These are phyloP conservation scores for Boletus sensibilis DNA, from an alignment of 768 basidiomycete genomes.

Conservation along the genomic window DNA sequence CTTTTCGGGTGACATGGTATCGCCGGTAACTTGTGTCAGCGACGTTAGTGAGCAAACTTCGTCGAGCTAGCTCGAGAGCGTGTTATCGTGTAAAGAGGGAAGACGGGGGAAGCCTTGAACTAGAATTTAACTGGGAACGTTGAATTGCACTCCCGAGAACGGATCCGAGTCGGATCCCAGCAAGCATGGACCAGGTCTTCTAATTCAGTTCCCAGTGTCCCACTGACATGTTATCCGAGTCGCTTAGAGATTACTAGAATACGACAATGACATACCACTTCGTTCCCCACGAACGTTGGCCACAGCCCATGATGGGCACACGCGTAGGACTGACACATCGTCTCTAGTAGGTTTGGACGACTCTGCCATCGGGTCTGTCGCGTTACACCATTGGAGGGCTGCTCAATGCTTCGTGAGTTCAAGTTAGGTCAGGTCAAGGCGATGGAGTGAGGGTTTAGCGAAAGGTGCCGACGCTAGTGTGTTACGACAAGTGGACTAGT, in stretches of 20 bases:
- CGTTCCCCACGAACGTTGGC: neutral
- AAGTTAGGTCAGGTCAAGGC: no score
- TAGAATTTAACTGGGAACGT: no score
- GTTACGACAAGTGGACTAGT: no score
- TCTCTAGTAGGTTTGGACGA: constrained; percentile 1
- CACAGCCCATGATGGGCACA: constrained; percentile 7
- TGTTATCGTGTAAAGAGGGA: neutral
- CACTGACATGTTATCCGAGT: neutral
- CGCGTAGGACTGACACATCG: neutral
- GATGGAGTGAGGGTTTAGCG: no score
- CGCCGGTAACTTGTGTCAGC: neutral
- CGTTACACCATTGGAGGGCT: constrained; percentile 11
- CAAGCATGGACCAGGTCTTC: neutral
- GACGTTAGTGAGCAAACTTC: neutral
- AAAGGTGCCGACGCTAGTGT: no score
- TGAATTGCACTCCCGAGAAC: neutral
- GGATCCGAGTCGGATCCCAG: neutral
- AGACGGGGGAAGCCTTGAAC: neutral
- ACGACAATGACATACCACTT: neutral
- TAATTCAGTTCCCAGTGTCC: neutral
- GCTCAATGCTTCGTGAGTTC: no score
- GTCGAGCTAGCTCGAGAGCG: neutral
- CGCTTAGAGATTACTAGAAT: constrained; percentile 25
- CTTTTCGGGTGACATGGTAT: constrained; percentile 10
- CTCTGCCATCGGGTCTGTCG: constrained; percentile 15